These are phyloP conservation scores for Tolypocladium guangdongense DNA, from an alignment of 2,329 filamentous ascomycete genomes.

Conservation along the genomic window DNA sequence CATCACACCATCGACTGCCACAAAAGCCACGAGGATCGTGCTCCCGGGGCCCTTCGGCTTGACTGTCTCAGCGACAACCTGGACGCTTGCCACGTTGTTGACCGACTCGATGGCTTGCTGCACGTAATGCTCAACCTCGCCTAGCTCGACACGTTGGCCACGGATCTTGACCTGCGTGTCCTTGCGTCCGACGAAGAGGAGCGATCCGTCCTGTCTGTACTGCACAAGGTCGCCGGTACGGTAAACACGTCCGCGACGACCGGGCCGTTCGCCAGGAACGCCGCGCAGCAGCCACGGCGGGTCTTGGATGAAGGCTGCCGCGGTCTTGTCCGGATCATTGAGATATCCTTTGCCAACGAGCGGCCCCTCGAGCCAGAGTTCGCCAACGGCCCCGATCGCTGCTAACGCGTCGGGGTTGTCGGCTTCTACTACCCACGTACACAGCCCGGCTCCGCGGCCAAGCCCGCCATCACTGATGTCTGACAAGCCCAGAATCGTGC, in stretches of 20 bases:
- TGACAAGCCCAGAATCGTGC: not conserved
- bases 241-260: conserved; percentile 8
- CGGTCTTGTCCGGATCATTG: conserved; percentile 5
- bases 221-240: conserved; percentile 11
- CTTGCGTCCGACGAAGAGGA: conserved; percentile 35
- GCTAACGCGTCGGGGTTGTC: conserved; percentile 8
- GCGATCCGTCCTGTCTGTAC: conserved; percentile 21
- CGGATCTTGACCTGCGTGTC: conserved; percentile 45
- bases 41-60: not conserved
- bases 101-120: not conserved
- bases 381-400: conserved; percentile 12
- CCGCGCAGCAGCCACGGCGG: conserved; percentile 5
- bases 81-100: not conserved
- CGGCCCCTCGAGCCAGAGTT: conserved; percentile 16
- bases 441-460: conserved; percentile 2
- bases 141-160: conserved; percentile 41
- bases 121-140: conserved; percentile 9
- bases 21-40: not conserved
- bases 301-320: conserved; percentile 3
- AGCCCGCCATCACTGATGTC: conserved; percentile 1
- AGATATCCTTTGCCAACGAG: conserved; percentile 13
- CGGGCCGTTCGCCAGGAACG: conserved; percentile 1
- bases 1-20: not conserved
- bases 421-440: conserved; percentile 12
- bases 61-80: conserved; percentile 1